These are phyloP conservation scores for Vaccinium corymbosum DNA, from an alignment of 148 eudicot species.

Conservation along the genomic window DNA sequence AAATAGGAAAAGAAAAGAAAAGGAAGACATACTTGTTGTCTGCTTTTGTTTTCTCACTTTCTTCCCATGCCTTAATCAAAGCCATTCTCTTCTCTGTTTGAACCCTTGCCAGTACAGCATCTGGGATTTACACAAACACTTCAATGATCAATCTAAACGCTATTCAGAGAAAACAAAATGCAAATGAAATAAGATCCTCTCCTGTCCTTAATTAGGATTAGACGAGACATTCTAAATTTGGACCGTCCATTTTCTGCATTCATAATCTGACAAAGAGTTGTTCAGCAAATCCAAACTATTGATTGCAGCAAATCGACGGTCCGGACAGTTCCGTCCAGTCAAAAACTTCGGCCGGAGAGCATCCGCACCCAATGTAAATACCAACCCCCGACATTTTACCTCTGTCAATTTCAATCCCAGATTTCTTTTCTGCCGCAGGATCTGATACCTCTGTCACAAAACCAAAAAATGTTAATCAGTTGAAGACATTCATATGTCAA, in stretches of 20 bases:
- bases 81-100: slow-evolving; percentile 61
- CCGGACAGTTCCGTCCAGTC: too few species aligned
- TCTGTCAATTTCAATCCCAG: slow-evolving; percentile 36
- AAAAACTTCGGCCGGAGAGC: too few species aligned
- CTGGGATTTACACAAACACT: slow-evolving; percentile 22
- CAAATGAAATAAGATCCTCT: too few species aligned
- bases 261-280: too few species aligned
- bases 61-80: slow-evolving; percentile 80
- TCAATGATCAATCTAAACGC: neutral
- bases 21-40: slow-evolving; percentile 46
- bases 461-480: neutral
- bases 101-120: slow-evolving; percentile 40
- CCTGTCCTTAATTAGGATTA: too few species aligned
- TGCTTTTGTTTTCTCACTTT: slow-evolving; percentile 55
- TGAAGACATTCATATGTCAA: neutral
- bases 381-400: slow-evolving; percentile 19
- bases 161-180: too few species aligned
- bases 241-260: too few species aligned
- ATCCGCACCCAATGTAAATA: neutral
- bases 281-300: too few species aligned
- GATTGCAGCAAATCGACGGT: too few species aligned
- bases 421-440: slow-evolving; percentile 19
- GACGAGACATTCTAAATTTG: too few species aligned
- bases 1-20: neutral
- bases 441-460: slow-evolving; percentile 20